Conservation (phyloP, 2,329 filamentous ascomycete species). For the Lojkania enalia region DNA sequence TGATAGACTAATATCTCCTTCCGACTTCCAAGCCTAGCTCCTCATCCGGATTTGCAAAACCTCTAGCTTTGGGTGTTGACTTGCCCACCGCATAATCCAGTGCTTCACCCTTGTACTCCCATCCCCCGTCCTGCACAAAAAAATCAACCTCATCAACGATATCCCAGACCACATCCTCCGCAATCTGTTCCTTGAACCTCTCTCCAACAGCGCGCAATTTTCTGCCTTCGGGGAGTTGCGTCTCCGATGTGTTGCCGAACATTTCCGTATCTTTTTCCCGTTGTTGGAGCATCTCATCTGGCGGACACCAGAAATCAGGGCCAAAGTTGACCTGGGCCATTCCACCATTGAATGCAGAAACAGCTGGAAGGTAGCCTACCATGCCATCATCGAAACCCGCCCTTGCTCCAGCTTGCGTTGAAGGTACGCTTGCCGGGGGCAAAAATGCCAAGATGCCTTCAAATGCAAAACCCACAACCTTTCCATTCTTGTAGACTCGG, state of each 20-base stretch:
- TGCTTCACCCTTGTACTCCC: conserved; percentile 44
- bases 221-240: conserved; percentile 30
- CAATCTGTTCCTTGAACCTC: conserved; percentile 89
- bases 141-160: conserved; percentile 93
- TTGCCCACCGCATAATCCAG: conserved; percentile 37
- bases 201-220: conserved; percentile 67
- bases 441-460: conserved; percentile 87
- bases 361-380: conserved; percentile 91
- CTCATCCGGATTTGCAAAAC: conserved; percentile 43
- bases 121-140: conserved; percentile 70
- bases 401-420: conserved; percentile 72
- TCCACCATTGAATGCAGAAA: conserved; percentile 89
- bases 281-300: conserved; percentile 59
- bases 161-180: conserved; percentile 91
- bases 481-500: conserved; percentile 90
- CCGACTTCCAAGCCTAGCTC: conserved; percentile 43
- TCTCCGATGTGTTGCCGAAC: conserved; percentile 21
- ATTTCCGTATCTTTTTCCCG: conserved; percentile 38
- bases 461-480: conserved; percentile 83
- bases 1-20: conserved; percentile 41
- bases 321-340: conserved; percentile 94
- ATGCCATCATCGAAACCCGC: conserved; percentile 92
- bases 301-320: conserved; percentile 88
- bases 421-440: conserved; percentile 80
- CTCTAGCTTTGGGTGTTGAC: conserved; percentile 42